These are phyloP conservation scores for Apiospora pterosperma DNA, from an alignment of 2,329 filamentous ascomycete genomes.

Conservation along the genomic window DNA sequence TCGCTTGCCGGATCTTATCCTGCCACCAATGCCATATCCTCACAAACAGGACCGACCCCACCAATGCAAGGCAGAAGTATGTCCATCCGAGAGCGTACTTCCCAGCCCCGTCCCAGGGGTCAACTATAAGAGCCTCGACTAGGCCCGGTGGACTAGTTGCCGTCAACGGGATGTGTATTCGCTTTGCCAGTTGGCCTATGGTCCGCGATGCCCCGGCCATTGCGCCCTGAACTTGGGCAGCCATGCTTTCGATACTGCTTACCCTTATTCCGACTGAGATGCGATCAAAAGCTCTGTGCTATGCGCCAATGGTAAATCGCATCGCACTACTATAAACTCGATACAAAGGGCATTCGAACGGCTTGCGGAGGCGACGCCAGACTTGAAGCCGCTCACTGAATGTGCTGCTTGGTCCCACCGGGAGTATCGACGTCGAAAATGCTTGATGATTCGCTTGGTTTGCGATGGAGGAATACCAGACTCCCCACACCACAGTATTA, in stretches of 20 bases:
- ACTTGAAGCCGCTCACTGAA: background rate
- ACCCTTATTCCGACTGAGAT: background rate
- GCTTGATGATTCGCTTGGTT: background rate
- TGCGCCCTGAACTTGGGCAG: background rate
- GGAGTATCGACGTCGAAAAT: background rate
- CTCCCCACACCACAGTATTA: background rate
- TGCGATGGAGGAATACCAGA: background rate
- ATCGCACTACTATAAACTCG: background rate
- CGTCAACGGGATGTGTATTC: slow-evolving; percentile 59
- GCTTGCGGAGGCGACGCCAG: background rate
- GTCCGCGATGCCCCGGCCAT: slow-evolving; percentile 23
- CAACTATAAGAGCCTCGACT: slow-evolving; percentile 60
- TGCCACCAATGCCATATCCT: slow-evolving; percentile 88
- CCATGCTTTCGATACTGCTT: background rate
- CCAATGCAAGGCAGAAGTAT: slow-evolving; percentile 76
- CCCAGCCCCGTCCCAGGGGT: slow-evolving; percentile 77
- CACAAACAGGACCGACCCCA: slow-evolving; percentile 63
- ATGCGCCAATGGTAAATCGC: background rate
- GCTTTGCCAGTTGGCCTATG: slow-evolving; percentile 33
- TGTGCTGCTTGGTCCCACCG: background rate
- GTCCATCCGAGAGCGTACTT: slow-evolving; percentile 89
- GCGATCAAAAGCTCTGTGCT: background rate
- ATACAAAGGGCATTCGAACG: background rate
- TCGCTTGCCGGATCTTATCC: slow-evolving; percentile 85
- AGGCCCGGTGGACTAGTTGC: slow-evolving; percentile 58